Evolutionary conservation across 192 early-diverging fungal species (phyloP).

Genomic region (Jimgerdemannia flammicorona): DNA sequence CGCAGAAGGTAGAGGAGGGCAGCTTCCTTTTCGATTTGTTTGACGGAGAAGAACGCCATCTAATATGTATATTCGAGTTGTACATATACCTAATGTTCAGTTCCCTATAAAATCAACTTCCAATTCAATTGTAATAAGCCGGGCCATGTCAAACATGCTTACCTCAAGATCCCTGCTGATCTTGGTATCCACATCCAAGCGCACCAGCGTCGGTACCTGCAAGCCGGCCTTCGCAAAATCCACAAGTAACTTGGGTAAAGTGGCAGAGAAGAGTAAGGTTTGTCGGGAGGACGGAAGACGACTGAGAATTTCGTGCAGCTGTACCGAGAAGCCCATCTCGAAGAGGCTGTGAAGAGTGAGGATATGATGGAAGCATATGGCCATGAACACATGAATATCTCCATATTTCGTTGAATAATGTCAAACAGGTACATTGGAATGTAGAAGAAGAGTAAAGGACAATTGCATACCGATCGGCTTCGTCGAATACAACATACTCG

Average conservation of each 20-base stretch:
- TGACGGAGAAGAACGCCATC: slow-evolving; percentile 88
- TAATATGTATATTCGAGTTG: slow-evolving; percentile 1
- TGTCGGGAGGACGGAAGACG: slow-evolving; percentile 83
- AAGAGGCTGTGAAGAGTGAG: slow-evolving; percentile 56
- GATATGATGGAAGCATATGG: background rate
- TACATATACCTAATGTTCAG: too few species aligned
- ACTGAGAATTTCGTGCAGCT: slow-evolving; percentile 88
- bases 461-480: slow-evolving; percentile 81
- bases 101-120: too few species aligned
- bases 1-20: slow-evolving; percentile 83
- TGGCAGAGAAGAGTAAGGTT: slow-evolving; percentile 94
- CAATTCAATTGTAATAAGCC: background rate
- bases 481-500: slow-evolving; percentile 97
- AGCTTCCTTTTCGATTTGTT: slow-evolving; percentile 86
- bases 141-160: background rate
- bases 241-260: slow-evolving; percentile 86
- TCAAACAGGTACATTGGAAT: background rate
- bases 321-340: slow-evolving; percentile 95
- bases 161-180: slow-evolving; percentile 91
- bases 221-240: slow-evolving; percentile 98
- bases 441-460: background rate
- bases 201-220: slow-evolving; percentile 87
- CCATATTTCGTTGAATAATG: background rate
- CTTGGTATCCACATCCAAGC: slow-evolving; percentile 94
- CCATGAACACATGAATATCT: too few species aligned